Evolutionary conservation across 768 basidiomycete genomes (phyloP).

Genomic region (Suillus americanus): DNA sequence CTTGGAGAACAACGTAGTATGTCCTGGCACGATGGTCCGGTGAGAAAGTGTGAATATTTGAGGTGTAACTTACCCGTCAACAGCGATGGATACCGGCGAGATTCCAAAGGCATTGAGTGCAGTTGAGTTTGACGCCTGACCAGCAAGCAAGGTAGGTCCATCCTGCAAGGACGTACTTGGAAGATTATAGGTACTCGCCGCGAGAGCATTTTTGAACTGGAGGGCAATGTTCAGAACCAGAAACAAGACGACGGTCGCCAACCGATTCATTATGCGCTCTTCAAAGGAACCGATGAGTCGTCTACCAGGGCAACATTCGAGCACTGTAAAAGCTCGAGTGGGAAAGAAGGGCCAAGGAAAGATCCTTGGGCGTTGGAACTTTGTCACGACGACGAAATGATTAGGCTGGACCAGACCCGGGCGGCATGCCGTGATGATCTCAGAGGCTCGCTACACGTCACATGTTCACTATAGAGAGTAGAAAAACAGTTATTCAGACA

Average conservation of each 20-base stretch:
- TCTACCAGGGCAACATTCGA: slow-evolving; percentile 23
- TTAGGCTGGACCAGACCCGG: neutral
- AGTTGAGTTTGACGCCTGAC: slow-evolving; percentile 10
- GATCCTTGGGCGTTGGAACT: neutral
- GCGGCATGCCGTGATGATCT: neutral
- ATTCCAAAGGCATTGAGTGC: slow-evolving; percentile 40
- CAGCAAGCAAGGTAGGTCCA: neutral
- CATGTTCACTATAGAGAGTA: slow-evolving; percentile 11
- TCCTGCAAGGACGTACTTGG: slow-evolving; percentile 15
- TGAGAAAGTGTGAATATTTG: slow-evolving; percentile 5
- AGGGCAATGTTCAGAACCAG: slow-evolving; percentile 13
- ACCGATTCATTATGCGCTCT: slow-evolving; percentile 20
- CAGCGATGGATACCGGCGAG: slow-evolving; percentile 43
- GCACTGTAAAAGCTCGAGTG: neutral
- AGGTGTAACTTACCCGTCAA: slow-evolving; percentile 41
- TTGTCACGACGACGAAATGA: neutral
- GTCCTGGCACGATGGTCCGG: slow-evolving; percentile 43
- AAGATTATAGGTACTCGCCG: slow-evolving; percentile 6
- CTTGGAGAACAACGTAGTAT: slow-evolving; percentile 61
- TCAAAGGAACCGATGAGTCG: slow-evolving; percentile 7
- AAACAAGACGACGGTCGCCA: neutral
- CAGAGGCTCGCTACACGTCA: neutral
- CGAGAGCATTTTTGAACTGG: slow-evolving; percentile 12
- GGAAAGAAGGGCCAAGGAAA: neutral
- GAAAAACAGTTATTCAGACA: slow-evolving; percentile 36